Base-by-base conservation (phyloP, 2,329 filamentous ascomycete species). In the Colletotrichum sublineola region DNA sequence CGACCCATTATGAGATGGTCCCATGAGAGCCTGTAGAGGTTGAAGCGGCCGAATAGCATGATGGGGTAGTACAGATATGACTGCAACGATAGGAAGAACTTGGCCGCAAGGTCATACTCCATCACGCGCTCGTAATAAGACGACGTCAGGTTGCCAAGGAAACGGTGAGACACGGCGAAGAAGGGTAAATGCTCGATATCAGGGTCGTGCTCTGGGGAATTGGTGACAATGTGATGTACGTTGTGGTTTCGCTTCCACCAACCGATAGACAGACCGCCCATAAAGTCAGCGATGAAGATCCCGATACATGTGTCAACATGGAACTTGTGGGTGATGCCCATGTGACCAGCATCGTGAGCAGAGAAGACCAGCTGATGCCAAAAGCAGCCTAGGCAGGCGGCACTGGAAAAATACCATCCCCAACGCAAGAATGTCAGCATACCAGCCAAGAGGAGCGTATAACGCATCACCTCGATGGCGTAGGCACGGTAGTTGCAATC, bases 211-310 rank as follows among this genome's bases (percentile, higher is more conserved):
- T 98, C 96, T 18, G 95, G 94, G 55, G 93, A 93, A 81, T 98
- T 98, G 24, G 96, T 98, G 64, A 98, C 93, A 76, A 98, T 95
- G 79, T 98, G 96, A 80, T 98, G 96, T 11, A 98, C 95, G 79
- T 98, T 98, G 82, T 98, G 96, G 80, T 91, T 98, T 74, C 91
- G 89, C 83, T 98, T 98, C 96, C 96, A 99, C 96, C 96, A 99
- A 56, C 96, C 94, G 66, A 97, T 84, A 36, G 94, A 97, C 44
- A 99, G 83, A 0, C 96, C 96, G 48, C 96, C 96, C 29, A 96
- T 84, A 77, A 93, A 98, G 80, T 97, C 93, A 65, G 95, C 95
- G 77, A 98, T 93, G 75, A 97, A 84, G 78, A 98, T 97, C 61
- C 94, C 96, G 74, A 99, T 94, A 61, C 93, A 86, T 1, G 92